Percentiles rank a stretch among this genome's conserved stretches.
Evolutionary conservation across 306 rosid species (phyloP).

Genomic region (Prunus dulcis): DNA sequence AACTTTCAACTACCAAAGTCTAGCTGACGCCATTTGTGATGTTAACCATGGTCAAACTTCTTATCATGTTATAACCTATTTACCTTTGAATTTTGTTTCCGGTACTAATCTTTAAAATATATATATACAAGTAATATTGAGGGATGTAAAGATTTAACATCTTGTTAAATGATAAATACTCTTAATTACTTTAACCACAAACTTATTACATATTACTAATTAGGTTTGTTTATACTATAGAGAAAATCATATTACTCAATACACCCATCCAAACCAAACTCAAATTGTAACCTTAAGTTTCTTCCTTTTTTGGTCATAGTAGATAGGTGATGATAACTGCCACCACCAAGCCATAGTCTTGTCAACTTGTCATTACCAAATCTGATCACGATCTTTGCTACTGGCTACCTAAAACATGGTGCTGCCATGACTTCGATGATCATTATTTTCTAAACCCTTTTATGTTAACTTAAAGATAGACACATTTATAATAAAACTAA

Average conservation of each 20-base stretch:
- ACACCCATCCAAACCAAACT: background rate
- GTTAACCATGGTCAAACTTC: constrained; percentile 2
- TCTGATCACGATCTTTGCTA: background rate
- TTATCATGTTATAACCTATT: background rate
- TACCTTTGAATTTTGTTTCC: background rate
- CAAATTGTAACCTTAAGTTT: background rate
- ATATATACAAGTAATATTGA: no score
- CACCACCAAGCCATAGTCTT: background rate
- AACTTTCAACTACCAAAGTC: background rate
- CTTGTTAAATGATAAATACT: no score
- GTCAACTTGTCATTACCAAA: background rate
- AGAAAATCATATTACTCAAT: background rate
- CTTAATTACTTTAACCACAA: no score
- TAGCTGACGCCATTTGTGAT: background rate
- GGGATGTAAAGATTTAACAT: no score
- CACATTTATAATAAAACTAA: background rate
- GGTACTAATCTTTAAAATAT: background rate
- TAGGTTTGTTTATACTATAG: no score
- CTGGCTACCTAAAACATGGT: background rate
- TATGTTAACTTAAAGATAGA: background rate
- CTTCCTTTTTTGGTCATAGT: background rate
- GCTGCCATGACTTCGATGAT: background rate
- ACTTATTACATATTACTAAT: no score
- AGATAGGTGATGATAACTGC: background rate
- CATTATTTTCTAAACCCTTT: background rate